Base-by-base conservation (phyloP, 371 early-diverging fungal genomes). In the Syncephalastrum monosporum region DNA sequence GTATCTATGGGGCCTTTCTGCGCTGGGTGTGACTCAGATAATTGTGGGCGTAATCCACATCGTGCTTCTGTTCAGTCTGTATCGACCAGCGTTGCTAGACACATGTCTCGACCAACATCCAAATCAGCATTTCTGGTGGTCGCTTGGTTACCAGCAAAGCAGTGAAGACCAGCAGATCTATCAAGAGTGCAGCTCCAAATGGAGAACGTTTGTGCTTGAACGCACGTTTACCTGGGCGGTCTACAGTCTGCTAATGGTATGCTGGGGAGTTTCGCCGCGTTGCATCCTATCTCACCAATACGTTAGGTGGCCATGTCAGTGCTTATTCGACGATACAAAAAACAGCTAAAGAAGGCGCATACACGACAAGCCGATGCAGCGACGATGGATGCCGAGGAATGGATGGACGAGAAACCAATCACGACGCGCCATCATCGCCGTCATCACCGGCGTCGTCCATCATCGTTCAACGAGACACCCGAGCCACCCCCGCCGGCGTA, bases 171-270 rank as follows among this genome's bases (percentile, higher is more conserved):
- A 21, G 14, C 24, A 47, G 50, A 25, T 53, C n/a, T 25, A 53
- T 17, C 16, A 41, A 10, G 17, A 48, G 12, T 62, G 63, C 33
- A 19, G 29, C 0, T 23, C 24, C 4, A 25, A 21, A 5, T 62
- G 63, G 63, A 17, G 50, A 5, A 15, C 14, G 15, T 53, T 57
- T 57, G 49, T 57, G 10, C 7, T 57, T 2, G 50, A 57, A 53
- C 63, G 63, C 13, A 50, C 49, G n/a, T 14, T 62, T 15, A 49
- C 54, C 7, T 62, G 63, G 63, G 63, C 49, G 10, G 50, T 57
- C 0, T 56, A 52, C 16, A 54, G 53, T 25, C n/a, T 53, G 13
- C n/a, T 53, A 1, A 21, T 49, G 33, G 54, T 62, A 41, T 27
- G 29, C 21, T 6, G 38, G 51, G 51, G 38, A 58, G 12, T 3